Percentiles rank a stretch among this genome's conserved stretches.
Conservation (phyloP, 495 filamentous ascomycete species). For the Penicillium maclennaniae region DNA sequence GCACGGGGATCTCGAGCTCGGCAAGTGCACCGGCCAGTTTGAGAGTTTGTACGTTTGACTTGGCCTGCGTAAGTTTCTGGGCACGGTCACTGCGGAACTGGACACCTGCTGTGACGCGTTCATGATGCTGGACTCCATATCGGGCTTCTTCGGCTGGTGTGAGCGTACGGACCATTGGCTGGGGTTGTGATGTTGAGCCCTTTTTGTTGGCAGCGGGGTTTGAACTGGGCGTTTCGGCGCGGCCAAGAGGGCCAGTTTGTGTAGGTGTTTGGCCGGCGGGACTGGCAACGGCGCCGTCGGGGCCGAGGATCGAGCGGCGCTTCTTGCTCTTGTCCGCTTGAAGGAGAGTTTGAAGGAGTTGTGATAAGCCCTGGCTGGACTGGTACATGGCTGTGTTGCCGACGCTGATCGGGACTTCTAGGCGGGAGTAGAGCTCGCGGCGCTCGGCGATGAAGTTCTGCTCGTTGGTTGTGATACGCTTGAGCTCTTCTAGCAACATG, state of each 20-base stretch:
- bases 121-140: slow-evolving; percentile 83
- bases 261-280: slow-evolving; percentile 51
- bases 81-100: slow-evolving; percentile 82
- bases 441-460: slow-evolving; percentile 82
- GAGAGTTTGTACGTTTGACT: slow-evolving; percentile 73
- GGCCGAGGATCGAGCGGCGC: slow-evolving; percentile 59
- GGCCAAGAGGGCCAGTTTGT: slow-evolving; percentile 27
- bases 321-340: slow-evolving; percentile 85
- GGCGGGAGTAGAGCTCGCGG: slow-evolving; percentile 80
- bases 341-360: slow-evolving; percentile 73
- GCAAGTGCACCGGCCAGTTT: slow-evolving; percentile 74
- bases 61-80: slow-evolving; percentile 76
- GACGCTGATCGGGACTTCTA: slow-evolving; percentile 72
- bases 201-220: slow-evolving; percentile 48
- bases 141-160: slow-evolving; percentile 67
- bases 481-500: slow-evolving; percentile 79
- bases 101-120: slow-evolving; percentile 69
- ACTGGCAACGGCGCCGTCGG: slow-evolving; percentile 45
- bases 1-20: slow-evolving; percentile 73
- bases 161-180: slow-evolving; percentile 61
- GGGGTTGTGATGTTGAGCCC: slow-evolving; percentile 36
- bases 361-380: slow-evolving; percentile 70
- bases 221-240: slow-evolving; percentile 40
- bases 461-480: slow-evolving; percentile 78
- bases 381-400: slow-evolving; percentile 67